Base-by-base conservation (phyloP, 345 rosid genomes). In the Aethionema arabicum region DNA sequence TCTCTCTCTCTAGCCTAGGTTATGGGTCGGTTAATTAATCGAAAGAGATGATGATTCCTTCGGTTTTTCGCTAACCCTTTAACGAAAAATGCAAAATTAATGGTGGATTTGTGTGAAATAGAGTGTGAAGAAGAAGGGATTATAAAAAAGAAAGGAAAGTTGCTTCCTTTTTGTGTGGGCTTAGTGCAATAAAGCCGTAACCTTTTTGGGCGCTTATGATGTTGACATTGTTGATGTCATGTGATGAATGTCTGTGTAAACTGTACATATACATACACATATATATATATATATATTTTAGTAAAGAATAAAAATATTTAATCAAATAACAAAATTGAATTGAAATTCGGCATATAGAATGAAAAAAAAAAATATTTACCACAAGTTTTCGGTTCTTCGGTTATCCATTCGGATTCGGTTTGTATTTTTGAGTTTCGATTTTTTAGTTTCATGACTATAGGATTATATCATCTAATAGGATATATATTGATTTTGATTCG, bases 41-140 rank as follows among this genome's bases (percentile, higher is more conserved):
- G 31, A 49, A 45, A 70, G 59, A 57, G 52, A 63, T n/a, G 7
- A 56, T 49, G 29, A 40, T 70, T 56, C 39, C 69, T 63, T 49
- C 74, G 56, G 46, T 70, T 63, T 42, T 54, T 50, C 69, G 42
- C 54, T 63, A 62, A 56, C 38, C 4, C n/a, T 42, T 55, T 10
- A 0, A 32, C 29, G 8, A 11, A 42, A 58, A 51, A 61, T 61
- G 67, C 42, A 68, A 68, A 45, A 4, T 43, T 67, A 36, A 7
- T 33, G 51, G 46, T 63, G 51, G 74, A 39, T 47, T 61, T 64
- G 68, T 52, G 59, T 40, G 14, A 3, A 46, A 6, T n/a, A 48
- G 15, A 21, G 27, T 21, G 27, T 55, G 46, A 8, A 53, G 36
- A 33, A 53, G 8, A 52, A 40, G 68, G 32, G 2, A 63, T 36